Evolutionary conservation across 768 basidiomycete species (phyloP), one percentile per base, ranked within the genome.

Genomic region (Suillus lakei): DNA sequence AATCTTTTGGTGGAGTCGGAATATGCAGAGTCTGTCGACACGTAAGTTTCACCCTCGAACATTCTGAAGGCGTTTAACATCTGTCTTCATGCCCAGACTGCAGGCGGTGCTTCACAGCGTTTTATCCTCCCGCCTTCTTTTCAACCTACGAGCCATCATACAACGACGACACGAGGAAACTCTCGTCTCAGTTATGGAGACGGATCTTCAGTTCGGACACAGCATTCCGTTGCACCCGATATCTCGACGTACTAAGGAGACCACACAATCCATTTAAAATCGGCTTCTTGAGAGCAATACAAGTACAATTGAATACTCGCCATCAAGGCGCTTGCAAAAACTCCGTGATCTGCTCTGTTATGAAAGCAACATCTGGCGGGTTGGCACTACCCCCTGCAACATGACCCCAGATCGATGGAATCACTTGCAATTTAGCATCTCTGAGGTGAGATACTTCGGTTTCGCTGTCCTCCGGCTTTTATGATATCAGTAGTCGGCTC

Each of bases 341-440:
- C 50, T 76, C 73, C 53, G 65, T 73, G 34, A 87, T 79, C 68
- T 81, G 77, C 4, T 67, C 68, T 53, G 76, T 72, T 38, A 87
- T 78, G 67, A 85, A 85, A 41, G 68, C 69, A 44, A 76, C 74
- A 50, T 86, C 84, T 0, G 69, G 59, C 4, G 70, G 64, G 65
- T 83, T 84, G 2, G 78, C 66, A 21, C 82, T 81, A 50, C 83
- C 83, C 30, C 85, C 85, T 54, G 82, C 84, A 71, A 84, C 79
- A 73, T 89, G 88, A 10, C 88, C 87, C 85, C 84, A 87, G 41
- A 83, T 77, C 1, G 85, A 84, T 61, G 83, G 79, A 64, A 88
- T 88, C n/a, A 88, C 75, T 2, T 83, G 80, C 21, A 88, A 74
- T 34, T 77, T 78, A 5, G 84, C 80, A 62, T 82, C 80, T 61